A percentile compares a stretch with the other conserved stretches of the same genome.
Evolutionary conservation across 495 filamentous ascomycete species (phyloP).

Genomic region (Tetracladium setigerum): DNA sequence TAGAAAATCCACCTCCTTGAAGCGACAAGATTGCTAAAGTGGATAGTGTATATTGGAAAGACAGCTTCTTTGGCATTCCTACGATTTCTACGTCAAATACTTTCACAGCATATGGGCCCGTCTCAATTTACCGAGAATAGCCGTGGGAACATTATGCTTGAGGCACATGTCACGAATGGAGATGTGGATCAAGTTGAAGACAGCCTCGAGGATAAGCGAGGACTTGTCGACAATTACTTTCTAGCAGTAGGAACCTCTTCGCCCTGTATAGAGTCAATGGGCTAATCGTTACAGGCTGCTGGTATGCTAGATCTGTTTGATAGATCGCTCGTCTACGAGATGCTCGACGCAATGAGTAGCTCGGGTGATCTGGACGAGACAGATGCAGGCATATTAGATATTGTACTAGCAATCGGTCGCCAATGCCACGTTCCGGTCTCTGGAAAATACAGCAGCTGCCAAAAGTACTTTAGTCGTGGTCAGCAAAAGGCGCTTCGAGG

Average conservation of each 20-base stretch:
- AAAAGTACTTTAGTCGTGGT: conserved; percentile 32
- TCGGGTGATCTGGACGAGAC: neutral
- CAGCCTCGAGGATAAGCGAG: neutral
- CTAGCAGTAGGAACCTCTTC: neutral
- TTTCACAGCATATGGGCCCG: conserved; percentile 3
- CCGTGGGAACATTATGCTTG: conserved; percentile 10
- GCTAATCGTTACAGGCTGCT: conserved; percentile 7
- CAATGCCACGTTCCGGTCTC: neutral
- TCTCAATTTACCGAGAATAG: conserved; percentile 11
- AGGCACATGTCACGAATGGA: neutral
- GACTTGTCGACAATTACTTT: neutral
- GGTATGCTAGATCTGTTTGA: conserved; percentile 9
- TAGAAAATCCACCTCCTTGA: no score
- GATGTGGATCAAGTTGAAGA: neutral
- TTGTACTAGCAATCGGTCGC: neutral
- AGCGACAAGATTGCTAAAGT: no score
- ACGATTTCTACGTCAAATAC: conserved; percentile 5
- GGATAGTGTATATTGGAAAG: conserved; percentile 10
- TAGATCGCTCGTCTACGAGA: neutral
- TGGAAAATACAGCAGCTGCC: conserved; percentile 2
- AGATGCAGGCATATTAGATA: neutral
- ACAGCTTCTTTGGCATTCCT: conserved; percentile 12
- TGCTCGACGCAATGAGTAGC: neutral
- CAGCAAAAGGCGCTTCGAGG: conserved; percentile 30
- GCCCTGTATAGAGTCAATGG: neutral